Conservation (phyloP, 306 rosid genomes). For the peach (Prunus persica) region DNA sequence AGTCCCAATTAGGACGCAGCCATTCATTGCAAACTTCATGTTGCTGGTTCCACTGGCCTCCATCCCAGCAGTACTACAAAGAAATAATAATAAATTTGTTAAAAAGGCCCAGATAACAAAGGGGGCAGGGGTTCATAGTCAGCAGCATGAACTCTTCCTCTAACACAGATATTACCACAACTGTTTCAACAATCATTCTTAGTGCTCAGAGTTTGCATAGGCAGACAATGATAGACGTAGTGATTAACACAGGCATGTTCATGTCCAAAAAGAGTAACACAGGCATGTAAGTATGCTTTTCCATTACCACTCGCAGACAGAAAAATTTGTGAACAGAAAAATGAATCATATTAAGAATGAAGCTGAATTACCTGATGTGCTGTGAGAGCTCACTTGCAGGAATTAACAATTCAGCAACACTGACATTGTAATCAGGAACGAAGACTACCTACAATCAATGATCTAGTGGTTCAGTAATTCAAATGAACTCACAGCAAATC, state of each 20-base stretch:
- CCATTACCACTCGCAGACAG: not conserved
- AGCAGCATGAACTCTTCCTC: not conserved
- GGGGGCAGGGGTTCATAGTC: not conserved
- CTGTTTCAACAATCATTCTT: too few relatives aligned
- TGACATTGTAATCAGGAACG: conserved; percentile 95
- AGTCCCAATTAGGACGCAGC: conserved; percentile 91
- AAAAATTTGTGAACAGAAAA: not conserved
- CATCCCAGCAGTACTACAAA: conserved; percentile 94
- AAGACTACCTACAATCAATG: conserved; percentile 61
- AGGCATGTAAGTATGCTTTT: not conserved
- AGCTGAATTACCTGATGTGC: conserved; percentile 70
- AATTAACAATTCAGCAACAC: conserved; percentile 88
- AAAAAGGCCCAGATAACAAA: not conserved
- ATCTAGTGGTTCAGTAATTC: not conserved
- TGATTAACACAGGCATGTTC: too few relatives aligned
- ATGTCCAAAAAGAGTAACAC: too few relatives aligned
- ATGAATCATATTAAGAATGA: conserved; percentile 8
- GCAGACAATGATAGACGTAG: not conserved
- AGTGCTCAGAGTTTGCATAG: not conserved
- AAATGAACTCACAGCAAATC: not conserved
- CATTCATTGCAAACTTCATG: conserved; percentile 98
- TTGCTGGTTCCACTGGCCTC: conserved; percentile 99
- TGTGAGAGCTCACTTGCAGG: conserved; percentile 98
- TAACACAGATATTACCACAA: not conserved
- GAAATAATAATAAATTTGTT: not conserved